Conservation (phyloP, 1,284 basidiomycete species). For the Tetrapyrgos nigripes region DNA sequence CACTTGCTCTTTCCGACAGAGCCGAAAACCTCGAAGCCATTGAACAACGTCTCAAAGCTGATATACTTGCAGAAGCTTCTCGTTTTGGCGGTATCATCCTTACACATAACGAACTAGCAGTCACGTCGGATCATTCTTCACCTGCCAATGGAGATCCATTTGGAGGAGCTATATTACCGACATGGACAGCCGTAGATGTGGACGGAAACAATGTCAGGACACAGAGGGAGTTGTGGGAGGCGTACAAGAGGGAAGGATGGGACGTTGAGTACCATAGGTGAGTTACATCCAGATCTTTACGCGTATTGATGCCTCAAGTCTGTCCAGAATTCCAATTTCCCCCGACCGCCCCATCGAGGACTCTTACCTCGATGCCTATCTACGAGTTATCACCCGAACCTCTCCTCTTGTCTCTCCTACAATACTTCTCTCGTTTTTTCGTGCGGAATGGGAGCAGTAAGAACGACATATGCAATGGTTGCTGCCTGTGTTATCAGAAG, state of each 20-base stretch:
- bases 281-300: slow-evolving; percentile 29
- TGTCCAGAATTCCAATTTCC: slow-evolving; percentile 86
- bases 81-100: slow-evolving; percentile 92
- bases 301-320: not conserved
- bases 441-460: slow-evolving; percentile 96
- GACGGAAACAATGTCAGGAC: slow-evolving; percentile 88
- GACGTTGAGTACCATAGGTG: slow-evolving; percentile 71
- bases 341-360: slow-evolving; percentile 92
- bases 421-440: slow-evolving; percentile 92
- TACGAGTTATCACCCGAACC: slow-evolving; percentile 90
- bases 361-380: slow-evolving; percentile 94
- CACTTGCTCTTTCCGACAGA: slow-evolving; percentile 87
- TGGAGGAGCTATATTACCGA: slow-evolving; percentile 87
- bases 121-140: slow-evolving; percentile 40
- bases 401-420: too few species aligned
- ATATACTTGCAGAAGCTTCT: slow-evolving; percentile 90
- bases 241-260: slow-evolving; percentile 86
- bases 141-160: not conserved
- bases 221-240: slow-evolving; percentile 86
- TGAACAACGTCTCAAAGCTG: slow-evolving; percentile 88
- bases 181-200: slow-evolving; percentile 96
- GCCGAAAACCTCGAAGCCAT: slow-evolving; percentile 97
- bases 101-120: slow-evolving; percentile 87
- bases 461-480: slow-evolving; percentile 98
- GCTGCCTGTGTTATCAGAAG: slow-evolving; percentile 90